Evolutionary conservation across 1,139 yeast species (phyloP).

Genomic region (Geotrichum australiense): DNA sequence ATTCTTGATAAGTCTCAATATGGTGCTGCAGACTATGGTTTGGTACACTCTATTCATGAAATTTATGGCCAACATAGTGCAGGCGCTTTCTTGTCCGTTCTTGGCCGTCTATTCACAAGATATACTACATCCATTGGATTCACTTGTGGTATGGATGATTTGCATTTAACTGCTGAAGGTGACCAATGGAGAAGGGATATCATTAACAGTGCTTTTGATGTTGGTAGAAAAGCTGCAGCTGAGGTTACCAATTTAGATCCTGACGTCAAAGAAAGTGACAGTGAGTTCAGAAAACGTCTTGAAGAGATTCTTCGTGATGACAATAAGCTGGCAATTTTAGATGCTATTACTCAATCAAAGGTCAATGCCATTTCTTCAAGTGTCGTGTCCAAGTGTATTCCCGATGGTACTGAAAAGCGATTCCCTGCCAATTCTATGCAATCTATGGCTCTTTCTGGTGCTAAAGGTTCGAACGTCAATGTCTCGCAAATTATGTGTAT

Average conservation of each 20-base stretch:
- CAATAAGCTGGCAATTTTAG: constrained; percentile 83
- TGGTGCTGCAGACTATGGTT: constrained; percentile 96
- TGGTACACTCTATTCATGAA: constrained; percentile 94
- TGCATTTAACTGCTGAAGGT: constrained; percentile 87
- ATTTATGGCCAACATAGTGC: constrained; percentile 89
- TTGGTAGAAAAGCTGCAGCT: constrained; percentile 86
- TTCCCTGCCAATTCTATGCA: constrained; percentile 98
- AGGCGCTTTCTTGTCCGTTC: constrained; percentile 79
- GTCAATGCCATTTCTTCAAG: constrained; percentile 87
- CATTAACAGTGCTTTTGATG: constrained; percentile 65
- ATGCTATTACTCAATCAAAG: constrained; percentile 92
- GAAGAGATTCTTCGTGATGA: constrained; percentile 96
- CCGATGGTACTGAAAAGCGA: constrained; percentile 89
- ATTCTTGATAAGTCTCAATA: constrained; percentile 95
- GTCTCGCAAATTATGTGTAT: constrained; percentile 99
- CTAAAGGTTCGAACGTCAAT: constrained; percentile 97
- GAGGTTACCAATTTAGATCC: constrained; percentile 83
- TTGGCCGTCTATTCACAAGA: constrained; percentile 91
- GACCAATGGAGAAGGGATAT: constrained; percentile 83
- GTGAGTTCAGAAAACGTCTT: constrained; percentile 78
- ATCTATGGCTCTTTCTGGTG: constrained; percentile 98
- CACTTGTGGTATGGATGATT: constrained; percentile 99
- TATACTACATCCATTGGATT: constrained; percentile 89
- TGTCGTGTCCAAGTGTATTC: constrained; percentile 91
- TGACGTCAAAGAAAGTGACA: constrained; percentile 49